Evolutionary conservation across 257 asterid species (phyloP).

Genomic region (Lithospermum erythrorhizon): DNA sequence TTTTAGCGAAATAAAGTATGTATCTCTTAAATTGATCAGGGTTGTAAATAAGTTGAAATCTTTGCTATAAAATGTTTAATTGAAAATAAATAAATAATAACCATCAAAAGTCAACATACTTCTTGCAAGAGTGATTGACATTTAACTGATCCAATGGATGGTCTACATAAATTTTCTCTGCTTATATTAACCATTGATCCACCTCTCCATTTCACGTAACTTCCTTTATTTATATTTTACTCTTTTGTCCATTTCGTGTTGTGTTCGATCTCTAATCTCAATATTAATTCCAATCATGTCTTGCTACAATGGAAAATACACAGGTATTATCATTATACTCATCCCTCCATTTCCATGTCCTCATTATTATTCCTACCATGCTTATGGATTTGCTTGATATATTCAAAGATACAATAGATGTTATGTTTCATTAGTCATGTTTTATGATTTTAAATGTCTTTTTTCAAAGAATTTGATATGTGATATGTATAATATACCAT

Average conservation of each 20-base stretch:
- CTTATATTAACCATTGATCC: not conserved
- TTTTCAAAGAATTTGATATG: no score
- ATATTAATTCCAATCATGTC: constrained; percentile 31
- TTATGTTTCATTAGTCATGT: not conserved
- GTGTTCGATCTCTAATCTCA: not conserved
- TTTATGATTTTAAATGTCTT: constrained; percentile 1
- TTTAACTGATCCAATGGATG: not conserved
- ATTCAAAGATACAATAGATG: not conserved
- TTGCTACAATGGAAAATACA: constrained; percentile 72
- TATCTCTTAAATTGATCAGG: no score
- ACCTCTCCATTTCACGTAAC: not conserved
- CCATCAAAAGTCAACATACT: no score
- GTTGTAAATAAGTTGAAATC: no score
- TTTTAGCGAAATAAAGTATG: no score
- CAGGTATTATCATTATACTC: constrained; percentile 46
- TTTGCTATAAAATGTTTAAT: no score
- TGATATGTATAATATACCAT: no score
- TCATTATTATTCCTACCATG: not conserved
- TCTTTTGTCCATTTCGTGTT: constrained; percentile 3
- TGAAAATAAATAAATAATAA: no score
- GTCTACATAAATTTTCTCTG: not conserved
- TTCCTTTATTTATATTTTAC: not conserved
- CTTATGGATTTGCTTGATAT: not conserved
- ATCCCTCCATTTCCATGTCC: no score
- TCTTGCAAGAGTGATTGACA: no score